Base-by-base conservation (phyloP, 1,284 basidiomycete species). In the Ceratobasidium sp. region DNA sequence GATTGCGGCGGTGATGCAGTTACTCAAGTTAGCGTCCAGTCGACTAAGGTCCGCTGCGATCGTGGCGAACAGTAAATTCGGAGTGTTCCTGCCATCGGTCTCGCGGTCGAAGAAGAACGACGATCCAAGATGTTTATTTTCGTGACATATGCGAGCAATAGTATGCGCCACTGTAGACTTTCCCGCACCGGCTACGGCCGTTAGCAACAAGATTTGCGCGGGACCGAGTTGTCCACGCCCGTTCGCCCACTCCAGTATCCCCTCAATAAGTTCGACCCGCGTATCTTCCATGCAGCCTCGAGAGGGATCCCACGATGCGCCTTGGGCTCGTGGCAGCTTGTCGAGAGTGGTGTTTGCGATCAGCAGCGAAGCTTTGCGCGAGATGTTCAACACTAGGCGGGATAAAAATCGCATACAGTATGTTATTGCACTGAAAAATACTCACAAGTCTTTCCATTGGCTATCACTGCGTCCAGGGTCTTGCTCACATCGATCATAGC, bases 101-200 rank as follows among this genome's bases (percentile, higher is more conserved):
- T 55, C 61, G 18, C 58, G 69, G 23, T 78, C 42, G 40, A 72
- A 58, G 55, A 61, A 72, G 56, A 72, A 72, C 20, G 80, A 81
- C 1, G 82, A 80, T 5, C 63, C 73, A 5, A 78, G 69, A 15
- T 46, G 42, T 15, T 56, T 58, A 5, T 39, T 15, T 18, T 66
- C 13, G 7, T 9, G 12, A n/a, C 42, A 67, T 26, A 10, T 58
- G 5, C 56, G 56, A 44, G 69, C 69, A 18, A 78, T 13, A 4
- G 69, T 64, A 28, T 78, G 68, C 3, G 77, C 69, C 20, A 78
- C 44, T 1, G 69, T 46, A 3, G 66, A 66, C 61, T 78, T 78
- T 6, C 66, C 66, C 9, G 66, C 66, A 9, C 66, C 46, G 18
- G 66, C 46, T 5, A 51, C 44, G 5, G 15, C 77, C 12, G 58